phyloP scores from a whole-genome alignment of 495 filamentous ascomycete genomes.

The Daldinia grandis region DNA sequence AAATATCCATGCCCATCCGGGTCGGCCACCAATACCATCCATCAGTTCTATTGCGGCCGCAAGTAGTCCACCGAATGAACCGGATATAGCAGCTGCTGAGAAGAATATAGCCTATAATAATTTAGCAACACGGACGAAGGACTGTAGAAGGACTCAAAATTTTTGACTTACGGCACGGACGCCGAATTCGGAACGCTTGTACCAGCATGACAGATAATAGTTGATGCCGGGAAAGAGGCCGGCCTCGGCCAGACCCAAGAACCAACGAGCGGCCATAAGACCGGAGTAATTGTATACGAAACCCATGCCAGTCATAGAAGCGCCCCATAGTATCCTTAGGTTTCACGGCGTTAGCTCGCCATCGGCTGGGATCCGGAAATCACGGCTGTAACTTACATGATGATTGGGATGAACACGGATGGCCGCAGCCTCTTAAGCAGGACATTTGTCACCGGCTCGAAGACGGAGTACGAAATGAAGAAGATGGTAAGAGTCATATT shows the following conservation, averaged over 20 bases:
- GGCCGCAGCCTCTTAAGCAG: constrained; percentile 77
- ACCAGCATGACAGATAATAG: constrained; percentile 90
- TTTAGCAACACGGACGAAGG: constrained; percentile 2
- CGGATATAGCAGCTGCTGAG: constrained; percentile 82
- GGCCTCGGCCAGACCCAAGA: constrained; percentile 84
- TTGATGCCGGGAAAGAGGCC: constrained; percentile 88
- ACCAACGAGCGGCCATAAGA: constrained; percentile 84
- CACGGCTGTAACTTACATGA: constrained; percentile 68
- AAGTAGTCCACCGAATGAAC: constrained; percentile 85
- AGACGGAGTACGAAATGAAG: constrained; percentile 89
- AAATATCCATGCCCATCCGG: constrained; percentile 89
- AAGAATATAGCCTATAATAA: constrained; percentile 78
- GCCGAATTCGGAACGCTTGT: constrained; percentile 82
- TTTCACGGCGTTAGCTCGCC: constrained; percentile 20
- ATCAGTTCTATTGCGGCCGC: constrained; percentile 80
- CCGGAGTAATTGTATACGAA: constrained; percentile 79
- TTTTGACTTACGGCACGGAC: constrained; percentile 50
- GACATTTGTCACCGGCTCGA: constrained; percentile 89
- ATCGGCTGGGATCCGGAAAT: constrained; percentile 4
- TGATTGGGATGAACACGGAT: constrained; percentile 68
- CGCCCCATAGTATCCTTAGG: constrained; percentile 68
- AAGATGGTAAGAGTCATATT: constrained; percentile 84
- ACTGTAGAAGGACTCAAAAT: no score
- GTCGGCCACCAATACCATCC: constrained; percentile 70
- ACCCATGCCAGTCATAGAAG: constrained; percentile 85